A percentile compares a stretch with the other conserved stretches of the same genome.
These are phyloP conservation scores for Candida suzukii DNA, from an alignment of 805 yeast species.

Conservation along the genomic window DNA sequence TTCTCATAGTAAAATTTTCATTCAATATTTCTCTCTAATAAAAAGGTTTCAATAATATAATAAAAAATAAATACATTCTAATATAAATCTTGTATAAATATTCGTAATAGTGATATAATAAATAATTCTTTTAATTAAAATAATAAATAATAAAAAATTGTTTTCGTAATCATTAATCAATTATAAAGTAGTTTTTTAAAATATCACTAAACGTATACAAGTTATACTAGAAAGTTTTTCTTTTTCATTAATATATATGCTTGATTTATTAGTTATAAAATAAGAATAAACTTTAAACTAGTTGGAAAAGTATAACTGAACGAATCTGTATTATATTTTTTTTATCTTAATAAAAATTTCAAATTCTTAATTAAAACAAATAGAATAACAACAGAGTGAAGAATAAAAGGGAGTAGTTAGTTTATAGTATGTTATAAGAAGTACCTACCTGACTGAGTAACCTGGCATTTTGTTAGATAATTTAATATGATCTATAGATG, in stretches of 20 bases:
- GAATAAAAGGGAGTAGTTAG: neutral
- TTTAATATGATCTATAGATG: no score
- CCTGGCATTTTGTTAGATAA: conserved; percentile 69
- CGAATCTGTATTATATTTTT: neutral
- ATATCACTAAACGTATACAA: neutral
- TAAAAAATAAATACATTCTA: no score
- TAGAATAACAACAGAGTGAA: neutral
- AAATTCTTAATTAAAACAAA: neutral
- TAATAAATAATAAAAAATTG: no score
- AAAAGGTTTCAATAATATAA: no score
- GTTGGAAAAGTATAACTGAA: no score
- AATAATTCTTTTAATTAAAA: neutral
- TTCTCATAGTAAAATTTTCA: no score
- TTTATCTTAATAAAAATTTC: neutral
- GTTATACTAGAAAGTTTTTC: no score
- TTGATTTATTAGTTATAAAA: neutral
- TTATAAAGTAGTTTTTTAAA: no score
- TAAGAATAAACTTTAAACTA: neutral
- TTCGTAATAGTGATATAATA: neutral
- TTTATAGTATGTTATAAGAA: neutral
- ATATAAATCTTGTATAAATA: no score
- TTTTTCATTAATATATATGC: neutral
- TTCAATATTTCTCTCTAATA: no score
- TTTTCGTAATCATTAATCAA: no score
- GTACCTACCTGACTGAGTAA: conserved; percentile 94